phyloP scores from a whole-genome alignment of 495 filamentous ascomycete species.

The Melanomma pulvis-pyrius region DNA sequence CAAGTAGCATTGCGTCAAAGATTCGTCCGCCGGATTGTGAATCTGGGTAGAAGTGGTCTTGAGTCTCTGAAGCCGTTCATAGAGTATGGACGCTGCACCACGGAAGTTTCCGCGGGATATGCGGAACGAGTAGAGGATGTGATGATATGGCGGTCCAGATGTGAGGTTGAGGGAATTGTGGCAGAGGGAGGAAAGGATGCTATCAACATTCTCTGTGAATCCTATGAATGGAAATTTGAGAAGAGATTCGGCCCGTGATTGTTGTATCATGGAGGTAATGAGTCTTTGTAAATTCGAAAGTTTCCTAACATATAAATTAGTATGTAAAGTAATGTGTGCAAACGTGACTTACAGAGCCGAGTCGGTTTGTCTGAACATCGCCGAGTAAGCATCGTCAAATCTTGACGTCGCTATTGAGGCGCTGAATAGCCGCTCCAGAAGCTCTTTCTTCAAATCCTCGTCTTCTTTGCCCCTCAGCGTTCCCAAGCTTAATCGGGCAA shows the following conservation, averaged over 20 bases:
- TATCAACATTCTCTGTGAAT: constrained; percentile 76
- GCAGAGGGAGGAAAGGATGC: constrained; percentile 68
- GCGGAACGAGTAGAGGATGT: constrained; percentile 87
- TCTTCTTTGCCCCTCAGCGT: constrained; percentile 22
- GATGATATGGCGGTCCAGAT: constrained; percentile 67
- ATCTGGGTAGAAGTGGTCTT: constrained; percentile 59
- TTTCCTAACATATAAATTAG: constrained; percentile 48
- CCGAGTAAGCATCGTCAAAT: constrained; percentile 80
- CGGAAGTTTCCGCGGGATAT: constrained; percentile 82
- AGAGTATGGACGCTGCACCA: constrained; percentile 78
- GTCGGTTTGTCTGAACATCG: constrained; percentile 71
- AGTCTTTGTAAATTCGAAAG: constrained; percentile 64
- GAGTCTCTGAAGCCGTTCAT: constrained; percentile 66
- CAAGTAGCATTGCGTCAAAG: constrained; percentile 67
- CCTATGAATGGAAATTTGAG: constrained; percentile 76
- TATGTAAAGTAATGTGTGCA: background rate
- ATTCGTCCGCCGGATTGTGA: constrained; percentile 56
- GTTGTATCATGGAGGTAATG: constrained; percentile 69
- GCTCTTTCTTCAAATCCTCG: constrained; percentile 55
- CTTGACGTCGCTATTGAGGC: constrained; percentile 74
- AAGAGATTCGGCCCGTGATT: constrained; percentile 55
- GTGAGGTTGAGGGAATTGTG: constrained; percentile 59
- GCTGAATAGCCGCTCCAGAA: constrained; percentile 81
- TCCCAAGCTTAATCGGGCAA: constrained; percentile 77
- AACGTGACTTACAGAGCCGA: constrained; percentile 54